Evolutionary conservation across 257 asterid genomes (phyloP), one percentile per base, ranked within the genome.

Genomic region (Coffea canephora): DNA sequence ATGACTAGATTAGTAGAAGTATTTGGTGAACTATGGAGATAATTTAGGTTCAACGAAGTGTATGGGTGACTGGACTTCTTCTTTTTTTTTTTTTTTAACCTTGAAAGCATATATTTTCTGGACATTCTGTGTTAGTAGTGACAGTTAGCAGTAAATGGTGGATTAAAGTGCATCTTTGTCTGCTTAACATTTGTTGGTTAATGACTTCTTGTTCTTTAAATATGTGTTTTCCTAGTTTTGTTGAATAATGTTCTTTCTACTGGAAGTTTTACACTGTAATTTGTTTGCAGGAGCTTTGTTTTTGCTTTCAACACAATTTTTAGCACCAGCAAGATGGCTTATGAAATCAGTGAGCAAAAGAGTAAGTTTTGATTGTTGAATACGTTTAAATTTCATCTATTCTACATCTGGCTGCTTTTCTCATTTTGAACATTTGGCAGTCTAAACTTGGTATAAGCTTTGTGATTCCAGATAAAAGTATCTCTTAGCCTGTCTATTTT

Each of bases 321-420:
- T n/a, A 48, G 55, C 50, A 76, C 69, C 69, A 74, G 43, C 84
- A 76, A 76, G 80, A 91, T 91, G 95, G 90, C 93, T 52, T 89
- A 87, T 74, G 95, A 91, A 83, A 52, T 91, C 78, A 79, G 78
- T 83, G 93, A 91, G 74, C 93, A 89, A 79, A 91, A 91, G 81
- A 89, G 95, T 91, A 76, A 87, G 93, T 72, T 45, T 66, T 31
- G 8, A 27, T 68, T 16, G 71, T 70, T 45, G 12, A 59, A 15
- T 16, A 50, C 21, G 6, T 6, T 12, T 41, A 10, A 0, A n/a
- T 43, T 41, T 11, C 46, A 10, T 10, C 49, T 11, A n/a, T 31
- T 18, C 67, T 49, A 3, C 46, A 48, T 73, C 64, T 59, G 41
- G 9, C 39, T 61, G 39, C 57, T 70, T 48, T 49, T 13, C 1